phyloP scores from a whole-genome alignment of 176 grass and related monocot species.

The Typha latifolia region DNA sequence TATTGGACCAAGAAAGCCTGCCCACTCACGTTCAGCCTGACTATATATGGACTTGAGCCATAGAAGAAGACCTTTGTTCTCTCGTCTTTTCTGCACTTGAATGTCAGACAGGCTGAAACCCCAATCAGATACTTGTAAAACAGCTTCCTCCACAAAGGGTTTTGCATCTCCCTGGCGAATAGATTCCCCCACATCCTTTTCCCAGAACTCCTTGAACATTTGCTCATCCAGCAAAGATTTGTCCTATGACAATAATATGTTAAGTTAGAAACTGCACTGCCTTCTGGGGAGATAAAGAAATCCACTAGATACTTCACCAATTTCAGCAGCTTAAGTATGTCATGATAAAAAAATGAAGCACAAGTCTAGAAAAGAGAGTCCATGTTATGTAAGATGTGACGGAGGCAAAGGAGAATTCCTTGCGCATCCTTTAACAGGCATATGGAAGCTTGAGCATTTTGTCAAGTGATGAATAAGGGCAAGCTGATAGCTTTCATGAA shows the following conservation, averaged over 20 bases:
- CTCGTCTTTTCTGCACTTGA: slow-evolving; percentile 72
- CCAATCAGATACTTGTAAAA: slow-evolving; percentile 89
- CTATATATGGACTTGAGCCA: slow-evolving; percentile 61
- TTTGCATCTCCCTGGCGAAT: slow-evolving; percentile 57
- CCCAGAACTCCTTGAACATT: slow-evolving; percentile 65
- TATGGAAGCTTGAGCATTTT: too few relatives aligned
- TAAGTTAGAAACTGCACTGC: neutral
- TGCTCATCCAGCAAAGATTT: slow-evolving; percentile 66
- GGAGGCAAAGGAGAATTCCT: too few relatives aligned
- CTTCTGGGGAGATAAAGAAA: too few relatives aligned
- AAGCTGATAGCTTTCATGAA: too few relatives aligned
- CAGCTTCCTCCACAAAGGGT: slow-evolving; percentile 85
- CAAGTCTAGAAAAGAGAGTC: too few relatives aligned
- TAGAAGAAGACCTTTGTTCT: slow-evolving; percentile 44
- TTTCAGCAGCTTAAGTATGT: too few relatives aligned
- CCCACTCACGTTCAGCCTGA: slow-evolving; percentile 63
- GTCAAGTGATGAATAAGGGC: too few relatives aligned
- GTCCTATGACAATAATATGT: slow-evolving; percentile 29
- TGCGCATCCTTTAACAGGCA: too few relatives aligned
- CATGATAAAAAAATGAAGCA: too few relatives aligned
- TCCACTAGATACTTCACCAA: too few relatives aligned
- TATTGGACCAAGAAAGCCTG: slow-evolving; percentile 91
- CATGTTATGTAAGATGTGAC: too few relatives aligned
- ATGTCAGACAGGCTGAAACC: slow-evolving; percentile 86
- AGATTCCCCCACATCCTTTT: slow-evolving; percentile 74